Evolutionary conservation across 1,139 yeast genomes (phyloP).

Genomic region (Blastobotrys petasosporus): DNA sequence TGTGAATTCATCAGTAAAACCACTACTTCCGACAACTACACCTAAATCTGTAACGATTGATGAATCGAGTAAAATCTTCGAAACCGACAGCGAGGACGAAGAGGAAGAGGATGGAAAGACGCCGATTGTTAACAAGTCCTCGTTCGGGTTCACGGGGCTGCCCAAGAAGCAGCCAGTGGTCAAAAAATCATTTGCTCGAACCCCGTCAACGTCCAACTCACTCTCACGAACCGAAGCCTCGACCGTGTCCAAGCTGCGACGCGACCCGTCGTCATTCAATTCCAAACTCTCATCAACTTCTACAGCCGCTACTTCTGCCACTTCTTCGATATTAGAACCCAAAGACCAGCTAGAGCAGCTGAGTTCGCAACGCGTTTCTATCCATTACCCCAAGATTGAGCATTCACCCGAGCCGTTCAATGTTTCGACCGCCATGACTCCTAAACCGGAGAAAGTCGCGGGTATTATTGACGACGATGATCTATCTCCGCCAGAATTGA

Average conservation of each 20-base stretch:
- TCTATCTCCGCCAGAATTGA: neutral
- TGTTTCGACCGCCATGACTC: too few relatives aligned
- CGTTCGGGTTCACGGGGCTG: conserved; percentile 40
- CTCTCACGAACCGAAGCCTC: conserved; percentile 11
- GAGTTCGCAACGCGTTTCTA: conserved; percentile 5
- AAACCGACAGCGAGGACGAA: conserved; percentile 18
- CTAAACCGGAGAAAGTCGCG: too few relatives aligned
- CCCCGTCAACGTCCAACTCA: conserved; percentile 19
- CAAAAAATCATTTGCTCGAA: conserved; percentile 32
- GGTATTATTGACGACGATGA: too few relatives aligned
- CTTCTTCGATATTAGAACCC: neutral
- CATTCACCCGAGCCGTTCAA: neutral
- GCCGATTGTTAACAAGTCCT: conserved; percentile 18
- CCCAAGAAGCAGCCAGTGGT: conserved; percentile 43
- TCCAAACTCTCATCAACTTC: conserved; percentile 7
- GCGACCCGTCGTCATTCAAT: conserved; percentile 13
- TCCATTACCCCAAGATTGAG: conserved; percentile 14
- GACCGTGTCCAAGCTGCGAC: conserved; percentile 9
- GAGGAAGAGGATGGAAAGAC: conserved; percentile 19
- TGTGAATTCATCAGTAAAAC: neutral
- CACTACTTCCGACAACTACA: too few relatives aligned
- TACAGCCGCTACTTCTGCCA: neutral
- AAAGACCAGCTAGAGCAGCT: neutral
- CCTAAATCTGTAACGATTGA: neutral
- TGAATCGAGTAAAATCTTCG: conserved; percentile 5